Conservation (phyloP, 768 basidiomycete genomes). For the Termitomyces sp. region DNA sequence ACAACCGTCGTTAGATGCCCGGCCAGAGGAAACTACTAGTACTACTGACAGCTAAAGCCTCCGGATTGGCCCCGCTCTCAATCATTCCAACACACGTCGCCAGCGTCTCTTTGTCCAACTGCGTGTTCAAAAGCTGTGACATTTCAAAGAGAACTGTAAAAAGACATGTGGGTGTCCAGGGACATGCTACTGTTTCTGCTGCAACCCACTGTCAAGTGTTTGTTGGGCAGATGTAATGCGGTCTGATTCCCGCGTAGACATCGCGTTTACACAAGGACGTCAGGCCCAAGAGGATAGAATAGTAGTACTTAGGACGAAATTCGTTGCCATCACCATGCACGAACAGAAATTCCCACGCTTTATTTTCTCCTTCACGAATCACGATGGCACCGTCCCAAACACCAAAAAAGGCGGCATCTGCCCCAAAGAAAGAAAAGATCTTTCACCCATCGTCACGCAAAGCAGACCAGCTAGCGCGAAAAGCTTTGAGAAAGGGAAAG, state of each 20-base stretch:
- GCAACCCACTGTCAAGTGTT: constrained; percentile 64
- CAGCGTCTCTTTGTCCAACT: constrained; percentile 87
- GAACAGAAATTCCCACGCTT: constrained; percentile 12
- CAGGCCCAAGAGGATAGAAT: background rate
- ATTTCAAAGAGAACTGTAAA: constrained; percentile 77
- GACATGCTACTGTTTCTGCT: constrained; percentile 1
- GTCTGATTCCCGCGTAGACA: constrained; percentile 58
- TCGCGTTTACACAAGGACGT: constrained; percentile 12
- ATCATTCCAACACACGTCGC: constrained; percentile 91
- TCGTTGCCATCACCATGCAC: background rate
- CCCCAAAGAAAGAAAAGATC: constrained; percentile 69
- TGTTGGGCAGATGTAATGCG: constrained; percentile 64
- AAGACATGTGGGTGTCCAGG: constrained; percentile 2
- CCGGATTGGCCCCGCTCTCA: constrained; percentile 89
- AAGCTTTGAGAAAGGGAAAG: constrained; percentile 67
- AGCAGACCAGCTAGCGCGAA: constrained; percentile 70
- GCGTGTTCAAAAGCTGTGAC: constrained; percentile 84
- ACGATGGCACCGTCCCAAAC: constrained; percentile 41
- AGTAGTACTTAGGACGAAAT: background rate
- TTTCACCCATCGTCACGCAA: constrained; percentile 85
- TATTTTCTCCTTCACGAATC: constrained; percentile 10
- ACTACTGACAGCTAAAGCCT: constrained; percentile 74
- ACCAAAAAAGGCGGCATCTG: constrained; percentile 31
- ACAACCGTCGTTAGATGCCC: constrained; percentile 7
- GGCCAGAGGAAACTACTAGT: constrained; percentile 3